These are phyloP conservation scores for Neocatenulostroma microsporum DNA, from an alignment of 2,329 filamentous ascomycete species.

Conservation along the genomic window DNA sequence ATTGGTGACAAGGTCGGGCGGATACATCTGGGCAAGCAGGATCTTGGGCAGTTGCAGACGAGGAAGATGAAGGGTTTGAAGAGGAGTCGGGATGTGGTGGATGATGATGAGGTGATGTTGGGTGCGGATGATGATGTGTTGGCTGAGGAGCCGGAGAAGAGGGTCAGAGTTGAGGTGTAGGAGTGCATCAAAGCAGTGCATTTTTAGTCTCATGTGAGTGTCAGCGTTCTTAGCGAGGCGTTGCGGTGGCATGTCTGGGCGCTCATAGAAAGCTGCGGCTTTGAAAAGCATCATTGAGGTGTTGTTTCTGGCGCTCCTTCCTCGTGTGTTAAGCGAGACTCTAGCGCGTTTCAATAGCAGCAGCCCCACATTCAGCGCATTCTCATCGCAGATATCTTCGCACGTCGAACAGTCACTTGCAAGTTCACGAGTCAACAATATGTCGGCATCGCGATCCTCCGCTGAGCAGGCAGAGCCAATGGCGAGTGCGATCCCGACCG, in stretches of 20 bases:
- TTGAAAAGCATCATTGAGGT: no score
- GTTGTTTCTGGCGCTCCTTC: no score
- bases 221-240: conserved; percentile 18
- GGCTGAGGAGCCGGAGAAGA: conserved; percentile 18
- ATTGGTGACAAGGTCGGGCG: conserved; percentile 96
- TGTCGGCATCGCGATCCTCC: no score
- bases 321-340: neutral
- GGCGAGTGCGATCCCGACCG: no score
- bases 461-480: no score
- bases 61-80: conserved; percentile 99
- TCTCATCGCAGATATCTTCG: neutral
- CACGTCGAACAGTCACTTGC: neutral
- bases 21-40: conserved; percentile 84
- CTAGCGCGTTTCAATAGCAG: neutral
- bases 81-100: conserved; percentile 59
- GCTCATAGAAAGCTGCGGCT: neutral
- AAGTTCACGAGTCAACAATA: neutral
- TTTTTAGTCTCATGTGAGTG: conserved; percentile 2
- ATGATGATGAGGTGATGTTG: conserved; percentile 36
- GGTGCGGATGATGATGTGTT: conserved; percentile 13
- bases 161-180: conserved; percentile 18
- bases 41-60: conserved; percentile 79
- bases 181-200: conserved; percentile 2
- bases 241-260: conserved; percentile 3
- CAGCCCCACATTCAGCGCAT: neutral